Conservation (phyloP, 331 rosid species). For the Rhamnella rubrinervis region DNA sequence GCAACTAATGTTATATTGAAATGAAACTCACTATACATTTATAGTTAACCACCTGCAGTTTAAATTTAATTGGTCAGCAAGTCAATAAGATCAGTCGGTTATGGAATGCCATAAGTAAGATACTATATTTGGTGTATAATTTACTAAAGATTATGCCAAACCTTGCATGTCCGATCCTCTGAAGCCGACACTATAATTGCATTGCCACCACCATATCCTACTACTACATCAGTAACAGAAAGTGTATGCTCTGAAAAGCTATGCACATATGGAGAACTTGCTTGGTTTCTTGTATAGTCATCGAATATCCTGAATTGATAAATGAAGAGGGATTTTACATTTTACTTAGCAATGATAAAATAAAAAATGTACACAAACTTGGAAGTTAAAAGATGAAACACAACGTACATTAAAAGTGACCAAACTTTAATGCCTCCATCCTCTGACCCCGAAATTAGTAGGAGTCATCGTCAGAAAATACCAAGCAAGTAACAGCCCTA, state of each 20-base stretch:
- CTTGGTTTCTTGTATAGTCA: slow-evolving; percentile 42
- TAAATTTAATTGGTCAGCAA: neutral
- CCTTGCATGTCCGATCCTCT: slow-evolving; percentile 83
- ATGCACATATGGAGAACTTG: slow-evolving; percentile 41
- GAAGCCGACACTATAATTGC: slow-evolving; percentile 82
- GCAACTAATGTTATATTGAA: no score
- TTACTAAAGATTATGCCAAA: slow-evolving; percentile 28
- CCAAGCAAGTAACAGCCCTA: slow-evolving; percentile 70
- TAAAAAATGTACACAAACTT: neutral
- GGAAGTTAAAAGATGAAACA: slow-evolving; percentile 15
- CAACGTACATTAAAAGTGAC: slow-evolving; percentile 61
- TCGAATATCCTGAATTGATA: slow-evolving; percentile 67
- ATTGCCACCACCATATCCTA: slow-evolving; percentile 74
- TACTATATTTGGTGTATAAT: neutral
- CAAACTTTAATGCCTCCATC: slow-evolving; percentile 77
- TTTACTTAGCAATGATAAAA: slow-evolving; percentile 9
- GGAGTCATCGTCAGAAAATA: slow-evolving; percentile 74
- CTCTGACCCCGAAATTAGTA: slow-evolving; percentile 67
- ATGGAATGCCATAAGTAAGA: neutral
- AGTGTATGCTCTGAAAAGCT: slow-evolving; percentile 56
- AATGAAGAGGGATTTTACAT: neutral
- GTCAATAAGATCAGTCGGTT: neutral
- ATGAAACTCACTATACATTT: no score
- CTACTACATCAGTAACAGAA: slow-evolving; percentile 56
- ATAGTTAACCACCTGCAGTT: neutral